Conservation (phyloP, 306 rosid species). For the Castanea crenata region DNA sequence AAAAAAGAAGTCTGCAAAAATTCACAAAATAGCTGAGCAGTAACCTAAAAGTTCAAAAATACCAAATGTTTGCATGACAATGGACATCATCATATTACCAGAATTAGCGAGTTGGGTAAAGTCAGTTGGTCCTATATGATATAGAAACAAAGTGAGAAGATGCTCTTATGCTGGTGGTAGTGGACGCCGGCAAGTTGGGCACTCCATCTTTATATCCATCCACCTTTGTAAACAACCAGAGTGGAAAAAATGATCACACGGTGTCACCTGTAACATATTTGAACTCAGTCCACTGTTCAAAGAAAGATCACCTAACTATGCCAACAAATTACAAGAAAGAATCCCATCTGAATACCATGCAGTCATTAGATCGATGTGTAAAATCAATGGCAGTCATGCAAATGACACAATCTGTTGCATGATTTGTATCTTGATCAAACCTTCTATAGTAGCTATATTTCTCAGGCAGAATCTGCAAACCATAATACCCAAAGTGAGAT, state of each 20-base stretch:
- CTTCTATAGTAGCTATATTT: constrained; percentile 86
- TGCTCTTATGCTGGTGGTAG: constrained; percentile 76
- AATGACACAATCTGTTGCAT: constrained; percentile 81
- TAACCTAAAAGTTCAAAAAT: background rate
- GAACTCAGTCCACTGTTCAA: constrained; percentile 23
- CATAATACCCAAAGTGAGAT: constrained; percentile 22
- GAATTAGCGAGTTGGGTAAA: constrained; percentile 44
- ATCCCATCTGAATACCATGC: constrained; percentile 63
- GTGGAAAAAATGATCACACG: constrained; percentile 98
- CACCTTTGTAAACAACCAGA: constrained; percentile 97
- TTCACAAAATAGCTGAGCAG: background rate
- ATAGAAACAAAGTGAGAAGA: constrained; percentile 34
- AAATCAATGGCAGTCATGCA: constrained; percentile 88
- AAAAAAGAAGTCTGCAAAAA: constrained; percentile 11
- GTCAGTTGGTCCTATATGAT: constrained; percentile 53
- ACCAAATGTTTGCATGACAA: constrained; percentile 17
- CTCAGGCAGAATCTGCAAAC: constrained; percentile 85
- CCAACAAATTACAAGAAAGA: background rate
- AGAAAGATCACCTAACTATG: constrained; percentile 9
- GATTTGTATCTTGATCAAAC: constrained; percentile 59
- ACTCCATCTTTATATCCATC: constrained; percentile 99
- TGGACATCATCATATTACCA: constrained; percentile 33
- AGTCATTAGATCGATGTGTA: constrained; percentile 63
- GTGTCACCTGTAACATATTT: constrained; percentile 68
- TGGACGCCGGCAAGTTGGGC: constrained; percentile 97